Percentiles rank a stretch among this genome's conserved stretches.
Conservation (phyloP, 106 monocot species). For the Allium sativum region DNA sequence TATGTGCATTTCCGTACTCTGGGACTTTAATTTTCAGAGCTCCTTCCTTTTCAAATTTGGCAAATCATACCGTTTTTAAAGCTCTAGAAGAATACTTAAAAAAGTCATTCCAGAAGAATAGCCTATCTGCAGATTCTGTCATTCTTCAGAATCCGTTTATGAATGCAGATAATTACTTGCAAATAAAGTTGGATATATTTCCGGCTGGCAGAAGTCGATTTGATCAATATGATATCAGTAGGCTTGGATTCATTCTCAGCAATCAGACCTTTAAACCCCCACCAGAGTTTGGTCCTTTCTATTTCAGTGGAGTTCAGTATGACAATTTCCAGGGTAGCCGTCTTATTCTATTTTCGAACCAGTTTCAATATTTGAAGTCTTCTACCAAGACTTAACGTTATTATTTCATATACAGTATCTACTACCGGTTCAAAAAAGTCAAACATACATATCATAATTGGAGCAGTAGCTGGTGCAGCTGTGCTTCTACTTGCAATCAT, state of each 20-base stretch:
- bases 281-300: slow-evolving; percentile 32
- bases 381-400: neutral
- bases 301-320: slow-evolving; percentile 29
- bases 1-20: slow-evolving; percentile 47
- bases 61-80: slow-evolving; percentile 22
- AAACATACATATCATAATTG: slow-evolving; percentile 24
- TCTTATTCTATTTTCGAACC: neutral
- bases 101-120: slow-evolving; percentile 7
- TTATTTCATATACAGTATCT: slow-evolving; percentile 1
- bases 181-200: slow-evolving; percentile 34
- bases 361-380: neutral
- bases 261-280: slow-evolving; percentile 52
- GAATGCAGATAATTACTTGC: slow-evolving; percentile 21
- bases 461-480: slow-evolving; percentile 29
- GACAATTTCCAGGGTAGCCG: slow-evolving; percentile 21
- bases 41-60: slow-evolving; percentile 41
- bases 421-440: slow-evolving; percentile 17
- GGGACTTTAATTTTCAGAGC: slow-evolving; percentile 56
- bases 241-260: slow-evolving; percentile 38
- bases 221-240: slow-evolving; percentile 19
- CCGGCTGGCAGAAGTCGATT: slow-evolving; percentile 30
- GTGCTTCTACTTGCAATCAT: slow-evolving; percentile 16
- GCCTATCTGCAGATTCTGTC: slow-evolving; percentile 38
- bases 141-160: slow-evolving; percentile 22
- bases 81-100: slow-evolving; percentile 21